A percentile compares a stretch with the other conserved stretches of the same genome.
Evolutionary conservation across 805 yeast genomes (phyloP).

Genomic region (Myxozyma monticola): DNA sequence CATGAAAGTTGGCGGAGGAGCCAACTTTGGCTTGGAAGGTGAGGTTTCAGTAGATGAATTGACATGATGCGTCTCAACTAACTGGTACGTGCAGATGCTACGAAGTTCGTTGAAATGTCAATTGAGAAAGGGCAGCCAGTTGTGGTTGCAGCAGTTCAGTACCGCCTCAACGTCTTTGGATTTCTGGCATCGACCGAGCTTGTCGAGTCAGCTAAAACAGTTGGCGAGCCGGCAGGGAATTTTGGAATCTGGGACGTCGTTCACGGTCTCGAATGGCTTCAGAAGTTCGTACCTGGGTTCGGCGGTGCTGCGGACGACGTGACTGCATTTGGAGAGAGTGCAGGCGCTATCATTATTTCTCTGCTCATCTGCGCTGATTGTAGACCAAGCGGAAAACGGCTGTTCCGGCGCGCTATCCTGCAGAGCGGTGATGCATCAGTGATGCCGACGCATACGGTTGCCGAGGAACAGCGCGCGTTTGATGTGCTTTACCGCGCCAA

Average conservation of each 20-base stretch:
- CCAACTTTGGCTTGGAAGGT: slow-evolving; percentile 26
- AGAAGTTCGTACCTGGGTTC: slow-evolving; percentile 43
- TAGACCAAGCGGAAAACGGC: too few relatives aligned
- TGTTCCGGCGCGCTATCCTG: slow-evolving; percentile 15
- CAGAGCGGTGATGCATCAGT: slow-evolving; percentile 18
- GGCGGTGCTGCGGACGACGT: slow-evolving; percentile 47
- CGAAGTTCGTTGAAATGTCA: slow-evolving; percentile 19
- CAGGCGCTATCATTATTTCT: too few relatives aligned
- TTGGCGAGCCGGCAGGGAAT: slow-evolving; percentile 32
- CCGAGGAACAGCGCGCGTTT: slow-evolving; percentile 20
- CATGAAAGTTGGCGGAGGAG: slow-evolving; percentile 41
- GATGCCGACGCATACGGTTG: slow-evolving; percentile 2
- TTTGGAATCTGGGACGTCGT: slow-evolving; percentile 46
- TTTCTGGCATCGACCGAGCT: slow-evolving; percentile 45
- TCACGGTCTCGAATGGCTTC: slow-evolving; percentile 43
- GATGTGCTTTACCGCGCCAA: slow-evolving; percentile 1
- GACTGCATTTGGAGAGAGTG: slow-evolving; percentile 47
- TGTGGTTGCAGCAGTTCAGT: slow-evolving; percentile 44
- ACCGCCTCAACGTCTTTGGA: slow-evolving; percentile 46
- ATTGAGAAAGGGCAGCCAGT: too few relatives aligned
- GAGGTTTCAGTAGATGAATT: not conserved
- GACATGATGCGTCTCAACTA: not conserved
- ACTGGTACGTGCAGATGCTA: slow-evolving; percentile 12
- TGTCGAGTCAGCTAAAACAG: slow-evolving; percentile 37
- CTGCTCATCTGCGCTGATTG: too few relatives aligned